Base-by-base conservation (phyloP, 1,284 basidiomycete genomes). In the Schizophyllum commune region DNA sequence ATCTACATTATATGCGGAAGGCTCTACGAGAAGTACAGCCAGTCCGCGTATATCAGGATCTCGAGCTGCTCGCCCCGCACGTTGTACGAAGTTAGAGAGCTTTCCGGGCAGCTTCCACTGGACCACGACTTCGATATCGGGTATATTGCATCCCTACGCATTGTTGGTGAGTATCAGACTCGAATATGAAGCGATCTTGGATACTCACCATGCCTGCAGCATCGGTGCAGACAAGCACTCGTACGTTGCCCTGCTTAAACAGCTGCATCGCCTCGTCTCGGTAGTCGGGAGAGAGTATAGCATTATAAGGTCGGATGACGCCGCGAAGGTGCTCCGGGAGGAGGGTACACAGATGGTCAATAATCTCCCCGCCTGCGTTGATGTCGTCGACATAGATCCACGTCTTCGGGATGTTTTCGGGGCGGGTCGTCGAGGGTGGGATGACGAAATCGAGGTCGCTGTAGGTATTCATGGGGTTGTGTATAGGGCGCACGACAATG, bases 401-500 rank as follows among this genome's bases (percentile, higher is more conserved):
- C 15, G 68, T 67, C 58, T 67, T 68, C 15, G 53, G 61, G 33
- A 70, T 67, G 7, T 69, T 58, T 1, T 27, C 51, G 11, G 52
- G 19, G 1, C 20, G 32, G 5, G 56, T 57, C 2, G 66, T 56
- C 15, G 32, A 33, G 0, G 22, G 20, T 1, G 71, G 69, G 1
- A 79, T 68, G 4, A 77, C 19, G 56, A 78, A 78, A 58, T 75
- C 68, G 7, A 78, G 67, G 65, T 79, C 75, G 0, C 60, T 54
- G 60, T 68, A 77, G 0, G 71, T 68, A 57, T 75, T 74, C 60
- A 74, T 69, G 5, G 74, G 61, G 59, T 77, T 65, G 11, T 78
- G 65, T 5, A 75, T 75, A 2, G 72, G 71, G 0, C 74, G 73
- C 1, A 76, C 71, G 1, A 76, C 71, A 0, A 75, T 58, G 1